Base-by-base conservation (phyloP, 495 filamentous ascomycete species). In the Tuber aestivum region DNA sequence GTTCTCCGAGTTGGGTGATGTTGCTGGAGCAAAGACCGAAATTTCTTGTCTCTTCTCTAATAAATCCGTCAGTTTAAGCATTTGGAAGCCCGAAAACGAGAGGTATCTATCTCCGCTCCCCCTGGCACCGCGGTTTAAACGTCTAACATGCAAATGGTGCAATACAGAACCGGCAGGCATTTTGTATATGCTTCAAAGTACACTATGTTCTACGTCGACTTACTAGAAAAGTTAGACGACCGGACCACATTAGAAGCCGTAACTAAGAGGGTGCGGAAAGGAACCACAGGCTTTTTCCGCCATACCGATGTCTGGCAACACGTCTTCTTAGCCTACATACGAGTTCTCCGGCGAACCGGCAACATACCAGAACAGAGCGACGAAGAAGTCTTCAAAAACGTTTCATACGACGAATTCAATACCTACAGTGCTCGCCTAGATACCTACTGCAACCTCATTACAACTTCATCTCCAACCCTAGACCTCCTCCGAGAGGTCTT, bases 41-140 rank as follows among this genome's bases (percentile, higher is more conserved):
- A 72, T 83, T n/a, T 73, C 75, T n/a, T 71, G 81, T 32, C 74
- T 83, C 20, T 83, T 81, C 69, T 82, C 81, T 14, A 73, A 76
- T 23, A 83, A 83, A 69, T 76, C 76, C 0, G 82, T 72, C 23
- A 77, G 76, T 38, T 48, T 83, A 27, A 75, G 73, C 48, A 94
- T 99, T 20, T 99, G 95, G 95, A 94, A 93, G 76, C 97, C 95
- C 37, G 94, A 97, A 72, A 89, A 91, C 73, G 95, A 99, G 84
- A 90, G 95, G 32, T 90, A 65, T 61, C 18, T 65, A 65, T 65
- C 12, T 35, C 56, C 35, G 27, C 56, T 35, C 14, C 14, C 56
- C 56, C 3, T 27, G 32, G 20, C 14, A 27, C 27, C 20, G 27
- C 4, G 16, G 35, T 65, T 14, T 35, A 65, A 35, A 65, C 16